These are phyloP conservation scores for Thozetella sp. DNA, from an alignment of 495 filamentous ascomycete species.

Conservation along the genomic window DNA sequence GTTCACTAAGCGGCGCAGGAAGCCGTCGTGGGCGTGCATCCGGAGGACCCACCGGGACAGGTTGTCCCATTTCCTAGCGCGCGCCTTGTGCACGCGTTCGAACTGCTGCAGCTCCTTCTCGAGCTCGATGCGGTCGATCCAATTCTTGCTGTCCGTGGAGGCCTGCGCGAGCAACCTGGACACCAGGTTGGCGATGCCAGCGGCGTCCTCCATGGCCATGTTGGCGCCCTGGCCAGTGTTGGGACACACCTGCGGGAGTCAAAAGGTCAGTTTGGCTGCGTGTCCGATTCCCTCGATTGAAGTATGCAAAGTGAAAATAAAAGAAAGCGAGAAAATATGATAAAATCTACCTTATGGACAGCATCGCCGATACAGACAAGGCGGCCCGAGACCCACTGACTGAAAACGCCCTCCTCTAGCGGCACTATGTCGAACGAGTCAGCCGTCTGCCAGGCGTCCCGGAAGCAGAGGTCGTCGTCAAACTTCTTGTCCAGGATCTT, in stretches of 20 bases:
- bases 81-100: not conserved
- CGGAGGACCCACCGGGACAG: not conserved
- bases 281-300: not conserved
- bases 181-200: not conserved
- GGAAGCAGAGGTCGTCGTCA: not conserved
- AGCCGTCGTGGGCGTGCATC: conserved; percentile 2
- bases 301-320: not conserved
- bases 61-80: not conserved
- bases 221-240: not conserved
- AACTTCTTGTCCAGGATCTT: not conserved
- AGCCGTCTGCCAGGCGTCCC: not conserved
- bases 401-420: not conserved
- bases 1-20: not conserved
- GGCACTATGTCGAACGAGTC: conserved; percentile 2
- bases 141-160: not conserved
- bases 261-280: not conserved
- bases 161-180: not conserved
- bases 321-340: not conserved
- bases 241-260: not conserved
- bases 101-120: not conserved
- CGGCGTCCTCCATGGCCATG: conserved; percentile 3
- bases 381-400: not conserved
- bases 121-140: not conserved
- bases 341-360: not conserved
- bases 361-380: not conserved